Evolutionary conservation across 768 basidiomycete genomes (phyloP).

Genomic region (Kwoniella heveanensis): DNA sequence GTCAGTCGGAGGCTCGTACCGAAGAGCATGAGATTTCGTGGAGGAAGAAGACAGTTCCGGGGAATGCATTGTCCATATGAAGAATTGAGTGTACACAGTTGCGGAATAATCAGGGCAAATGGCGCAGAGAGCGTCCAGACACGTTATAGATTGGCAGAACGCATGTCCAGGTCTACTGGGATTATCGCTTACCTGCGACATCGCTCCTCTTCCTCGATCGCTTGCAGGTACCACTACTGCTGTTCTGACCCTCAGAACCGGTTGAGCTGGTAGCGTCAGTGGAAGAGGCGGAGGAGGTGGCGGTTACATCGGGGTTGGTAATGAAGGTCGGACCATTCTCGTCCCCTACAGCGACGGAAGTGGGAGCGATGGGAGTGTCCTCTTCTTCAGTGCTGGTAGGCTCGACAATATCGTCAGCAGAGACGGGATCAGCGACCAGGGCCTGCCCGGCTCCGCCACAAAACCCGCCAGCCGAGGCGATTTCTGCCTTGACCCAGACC

Average conservation of each 20-base stretch:
- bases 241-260: neutral
- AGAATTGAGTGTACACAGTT: neutral
- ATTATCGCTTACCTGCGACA: slow-evolving; percentile 4
- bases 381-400: neutral
- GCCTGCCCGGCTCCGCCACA: slow-evolving; percentile 11
- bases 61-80: neutral
- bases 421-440: slow-evolving; percentile 1
- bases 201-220: slow-evolving; percentile 11
- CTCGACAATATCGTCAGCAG: slow-evolving; percentile 4
- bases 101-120: too few species aligned
- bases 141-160: too few species aligned
- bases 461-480: slow-evolving; percentile 24
- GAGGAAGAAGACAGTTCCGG: neutral
- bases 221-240: slow-evolving; percentile 9
- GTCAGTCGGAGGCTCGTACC: too few species aligned
- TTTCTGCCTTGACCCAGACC: slow-evolving; percentile 22
- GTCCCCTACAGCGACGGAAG: neutral
- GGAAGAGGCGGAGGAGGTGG: neutral
- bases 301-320: slow-evolving; percentile 4
- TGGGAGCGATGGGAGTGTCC: neutral
- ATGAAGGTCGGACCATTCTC: slow-evolving; percentile 1
- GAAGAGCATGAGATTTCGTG: too few species aligned
- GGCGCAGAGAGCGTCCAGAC: too few species aligned
- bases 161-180: neutral
- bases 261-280: neutral